These are phyloP conservation scores for Zizania palustris DNA, from an alignment of 202 grass and related monocot species.

Conservation along the genomic window DNA sequence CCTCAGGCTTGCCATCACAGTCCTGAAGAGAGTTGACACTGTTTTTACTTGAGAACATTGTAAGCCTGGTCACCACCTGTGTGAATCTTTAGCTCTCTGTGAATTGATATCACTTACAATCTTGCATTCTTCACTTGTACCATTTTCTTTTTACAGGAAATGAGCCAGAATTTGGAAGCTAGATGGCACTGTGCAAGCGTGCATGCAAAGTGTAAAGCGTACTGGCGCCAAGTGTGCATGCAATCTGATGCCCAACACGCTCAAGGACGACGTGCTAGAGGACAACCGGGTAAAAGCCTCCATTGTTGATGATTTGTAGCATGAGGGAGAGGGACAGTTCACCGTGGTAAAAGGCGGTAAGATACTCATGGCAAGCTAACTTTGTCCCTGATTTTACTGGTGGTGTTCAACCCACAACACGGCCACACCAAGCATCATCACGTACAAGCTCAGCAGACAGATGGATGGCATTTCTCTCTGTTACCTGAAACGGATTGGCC, in stretches of 20 bases:
- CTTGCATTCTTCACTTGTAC: background rate
- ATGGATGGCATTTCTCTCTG: constrained; percentile 20
- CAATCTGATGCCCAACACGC: constrained; percentile 15
- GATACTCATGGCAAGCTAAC: background rate
- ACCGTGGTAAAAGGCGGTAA: background rate
- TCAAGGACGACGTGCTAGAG: constrained; percentile 20
- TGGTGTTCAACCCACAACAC: background rate
- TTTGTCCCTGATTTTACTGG: background rate
- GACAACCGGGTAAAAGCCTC: constrained; percentile 9
- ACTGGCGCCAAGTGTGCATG: constrained; percentile 35
- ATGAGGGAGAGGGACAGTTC: constrained; percentile 2
- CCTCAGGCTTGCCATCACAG: background rate
- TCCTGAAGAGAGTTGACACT: background rate
- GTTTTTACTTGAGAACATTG: background rate
- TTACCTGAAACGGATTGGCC: background rate
- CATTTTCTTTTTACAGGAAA: background rate
- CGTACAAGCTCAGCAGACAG: background rate
- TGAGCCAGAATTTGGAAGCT: constrained; percentile 17
- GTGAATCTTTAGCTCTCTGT: background rate
- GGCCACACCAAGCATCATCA: background rate
- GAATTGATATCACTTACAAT: constrained; percentile 3
- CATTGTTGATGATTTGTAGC: background rate
- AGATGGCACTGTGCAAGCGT: background rate
- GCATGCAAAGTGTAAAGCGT: background rate
- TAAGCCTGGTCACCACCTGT: background rate